These are phyloP conservation scores for Solanum aculeatissimum DNA, from an alignment of 305 asterid genomes.

Conservation along the genomic window DNA sequence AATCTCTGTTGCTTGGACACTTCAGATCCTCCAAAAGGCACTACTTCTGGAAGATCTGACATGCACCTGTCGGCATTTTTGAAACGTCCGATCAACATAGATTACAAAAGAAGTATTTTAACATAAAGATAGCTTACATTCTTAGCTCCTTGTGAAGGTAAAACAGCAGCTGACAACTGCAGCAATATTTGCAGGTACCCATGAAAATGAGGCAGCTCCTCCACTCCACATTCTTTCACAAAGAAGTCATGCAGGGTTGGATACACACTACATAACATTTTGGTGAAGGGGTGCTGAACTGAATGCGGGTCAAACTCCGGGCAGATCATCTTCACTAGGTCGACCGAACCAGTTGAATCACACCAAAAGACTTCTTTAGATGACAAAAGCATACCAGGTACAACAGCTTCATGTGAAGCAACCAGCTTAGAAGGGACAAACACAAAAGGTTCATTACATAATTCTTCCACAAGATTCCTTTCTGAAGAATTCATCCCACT, in stretches of 20 bases:
- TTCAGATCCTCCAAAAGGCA: background rate
- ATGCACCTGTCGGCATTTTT: background rate
- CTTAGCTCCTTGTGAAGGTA: slow-evolving; percentile 80
- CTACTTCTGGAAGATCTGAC: background rate
- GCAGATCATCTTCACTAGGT: slow-evolving; percentile 23
- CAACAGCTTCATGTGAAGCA: slow-evolving; percentile 41
- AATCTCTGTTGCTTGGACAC: background rate
- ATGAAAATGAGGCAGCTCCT: slow-evolving; percentile 47
- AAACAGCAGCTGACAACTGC: slow-evolving; percentile 42
- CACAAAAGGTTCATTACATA: slow-evolving; percentile 61
- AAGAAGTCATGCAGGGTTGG: slow-evolving; percentile 76
- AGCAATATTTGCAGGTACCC: slow-evolving; percentile 71
- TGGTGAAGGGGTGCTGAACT: slow-evolving; percentile 19
- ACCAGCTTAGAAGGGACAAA: slow-evolving; percentile 54
- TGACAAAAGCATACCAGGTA: slow-evolving; percentile 59
- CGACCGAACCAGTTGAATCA: slow-evolving; percentile 46
- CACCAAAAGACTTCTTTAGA: slow-evolving; percentile 77
- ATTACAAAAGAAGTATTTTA: background rate
- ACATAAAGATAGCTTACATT: slow-evolving; percentile 31
- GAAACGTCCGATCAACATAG: background rate
- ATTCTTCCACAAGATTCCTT: slow-evolving; percentile 42
- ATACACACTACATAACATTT: slow-evolving; percentile 46
- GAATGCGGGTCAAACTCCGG: slow-evolving; percentile 19
- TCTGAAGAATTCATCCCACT: slow-evolving; percentile 52
- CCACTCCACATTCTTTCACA: slow-evolving; percentile 84